These are phyloP conservation scores for Teratosphaeria destructans DNA, from an alignment of 2,329 filamentous ascomycete species.

Conservation along the genomic window DNA sequence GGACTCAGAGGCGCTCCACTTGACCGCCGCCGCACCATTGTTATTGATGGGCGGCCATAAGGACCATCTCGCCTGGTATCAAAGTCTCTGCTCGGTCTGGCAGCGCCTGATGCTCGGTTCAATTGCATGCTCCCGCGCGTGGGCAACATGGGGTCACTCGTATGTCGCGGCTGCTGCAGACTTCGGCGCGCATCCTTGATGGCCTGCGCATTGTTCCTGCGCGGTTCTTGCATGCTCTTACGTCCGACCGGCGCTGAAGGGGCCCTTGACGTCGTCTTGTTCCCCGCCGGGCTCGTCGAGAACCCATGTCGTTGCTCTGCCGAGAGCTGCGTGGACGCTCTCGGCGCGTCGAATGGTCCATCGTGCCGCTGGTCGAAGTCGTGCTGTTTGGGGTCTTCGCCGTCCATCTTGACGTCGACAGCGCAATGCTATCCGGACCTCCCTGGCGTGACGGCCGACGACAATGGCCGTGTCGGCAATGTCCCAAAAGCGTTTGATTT, in stretches of 20 bases:
- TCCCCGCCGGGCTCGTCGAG: not conserved
- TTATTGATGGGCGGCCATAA: constrained; percentile 22
- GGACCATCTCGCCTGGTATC: constrained; percentile 23
- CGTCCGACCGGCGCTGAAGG: constrained; percentile 1
- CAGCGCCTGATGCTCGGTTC: constrained; percentile 5
- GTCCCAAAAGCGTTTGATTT: not conserved
- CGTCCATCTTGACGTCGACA: not conserved
- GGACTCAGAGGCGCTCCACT: not conserved
- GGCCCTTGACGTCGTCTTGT: not conserved
- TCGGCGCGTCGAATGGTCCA: constrained; percentile 18
- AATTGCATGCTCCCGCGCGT: constrained; percentile 13
- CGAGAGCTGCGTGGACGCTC: not conserved
- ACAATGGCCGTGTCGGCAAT: not conserved
- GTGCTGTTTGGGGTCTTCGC: constrained; percentile 8
- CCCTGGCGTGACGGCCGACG: not conserved
- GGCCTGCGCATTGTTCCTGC: not conserved
- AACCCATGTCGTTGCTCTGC: not conserved
- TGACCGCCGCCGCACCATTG: constrained; percentile 20
- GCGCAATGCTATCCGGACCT: not conserved
- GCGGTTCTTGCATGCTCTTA: constrained; percentile 4
- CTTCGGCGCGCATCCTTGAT: not conserved
- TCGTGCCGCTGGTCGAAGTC: constrained; percentile 26
- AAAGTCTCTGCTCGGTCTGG: constrained; percentile 19
- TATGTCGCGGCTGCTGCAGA: constrained; percentile 2
- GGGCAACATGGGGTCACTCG: not conserved